A percentile compares a stretch with the other conserved stretches of the same genome.
Conservation (phyloP, 2,329 filamentous ascomycete species). For the Aspergillus chevalieri region DNA sequence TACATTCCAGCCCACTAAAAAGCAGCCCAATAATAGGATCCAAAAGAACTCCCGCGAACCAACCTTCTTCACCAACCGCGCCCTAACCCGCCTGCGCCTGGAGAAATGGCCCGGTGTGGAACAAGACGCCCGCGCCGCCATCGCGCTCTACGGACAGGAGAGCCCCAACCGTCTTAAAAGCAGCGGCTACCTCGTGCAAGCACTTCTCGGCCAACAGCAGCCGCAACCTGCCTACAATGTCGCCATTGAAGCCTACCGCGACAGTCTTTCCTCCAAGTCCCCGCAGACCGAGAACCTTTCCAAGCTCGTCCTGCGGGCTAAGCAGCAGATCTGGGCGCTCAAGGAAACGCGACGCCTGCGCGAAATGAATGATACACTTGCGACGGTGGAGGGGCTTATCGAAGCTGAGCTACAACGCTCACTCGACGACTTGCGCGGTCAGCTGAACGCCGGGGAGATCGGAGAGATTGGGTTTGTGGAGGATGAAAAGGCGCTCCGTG, state of each 20-base stretch:
- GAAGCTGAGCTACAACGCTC: conserved; percentile 35
- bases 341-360: conserved; percentile 51
- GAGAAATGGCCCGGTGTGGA: conserved; percentile 67
- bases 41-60: conserved; percentile 71
- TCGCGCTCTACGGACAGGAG: conserved; percentile 54
- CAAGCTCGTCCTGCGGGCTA: conserved; percentile 67
- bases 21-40: conserved; percentile 49
- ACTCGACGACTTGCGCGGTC: conserved; percentile 29
- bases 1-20: conserved; percentile 1
- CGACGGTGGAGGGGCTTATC: conserved; percentile 35
- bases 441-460: conserved; percentile 36
- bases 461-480: conserved; percentile 64
- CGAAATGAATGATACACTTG: conserved; percentile 40
- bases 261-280: conserved; percentile 59
- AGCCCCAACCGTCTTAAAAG: conserved; percentile 67
- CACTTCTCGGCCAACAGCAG: conserved; percentile 67
- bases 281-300: conserved; percentile 67
- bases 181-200: conserved; percentile 75
- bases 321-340: conserved; percentile 79
- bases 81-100: conserved; percentile 73
- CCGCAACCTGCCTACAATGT: conserved; percentile 66
- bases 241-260: conserved; percentile 65
- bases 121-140: conserved; percentile 68
- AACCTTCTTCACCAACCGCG: conserved; percentile 81
- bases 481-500: conserved; percentile 52